Evolutionary conservation across 768 basidiomycete species (phyloP).

Genomic region (Trametes cingulata): DNA sequence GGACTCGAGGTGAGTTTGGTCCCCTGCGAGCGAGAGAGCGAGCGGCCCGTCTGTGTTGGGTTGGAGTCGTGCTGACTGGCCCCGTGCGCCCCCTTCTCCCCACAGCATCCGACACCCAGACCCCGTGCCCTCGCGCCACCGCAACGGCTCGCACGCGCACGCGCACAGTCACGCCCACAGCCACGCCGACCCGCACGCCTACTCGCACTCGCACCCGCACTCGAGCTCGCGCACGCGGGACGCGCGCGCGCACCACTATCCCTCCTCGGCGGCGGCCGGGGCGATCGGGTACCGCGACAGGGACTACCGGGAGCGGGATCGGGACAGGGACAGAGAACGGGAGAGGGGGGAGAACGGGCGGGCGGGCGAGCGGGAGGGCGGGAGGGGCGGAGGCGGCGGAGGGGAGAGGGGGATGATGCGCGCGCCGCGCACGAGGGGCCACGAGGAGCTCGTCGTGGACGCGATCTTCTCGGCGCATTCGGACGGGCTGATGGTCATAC

Average conservation of each 20-base stretch:
- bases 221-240: conserved; percentile 13
- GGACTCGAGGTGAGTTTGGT: conserved; percentile 54
- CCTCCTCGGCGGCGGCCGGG: background rate
- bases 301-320: conserved; percentile 9
- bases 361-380: background rate
- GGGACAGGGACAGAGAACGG: background rate
- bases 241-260: conserved; percentile 1
- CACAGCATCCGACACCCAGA: conserved; percentile 32
- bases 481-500: conserved; percentile 79
- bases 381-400: too few species aligned
- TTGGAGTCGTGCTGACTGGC: background rate
- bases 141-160: conserved; percentile 27
- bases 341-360: background rate
- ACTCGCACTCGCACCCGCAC: background rate
- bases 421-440: conserved; percentile 23
- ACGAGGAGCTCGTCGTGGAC: conserved; percentile 59
- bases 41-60: background rate
- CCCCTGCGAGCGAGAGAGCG: background rate
- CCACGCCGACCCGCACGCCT: too few species aligned
- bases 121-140: conserved; percentile 32
- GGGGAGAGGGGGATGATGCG: background rate
- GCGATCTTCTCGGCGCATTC: conserved; percentile 87
- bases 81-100: background rate
- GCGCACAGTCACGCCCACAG: background rate
- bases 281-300: conserved; percentile 8